Base-by-base conservation (phyloP, 805 yeast genomes). In the Myxozyma vanderwaltii region DNA sequence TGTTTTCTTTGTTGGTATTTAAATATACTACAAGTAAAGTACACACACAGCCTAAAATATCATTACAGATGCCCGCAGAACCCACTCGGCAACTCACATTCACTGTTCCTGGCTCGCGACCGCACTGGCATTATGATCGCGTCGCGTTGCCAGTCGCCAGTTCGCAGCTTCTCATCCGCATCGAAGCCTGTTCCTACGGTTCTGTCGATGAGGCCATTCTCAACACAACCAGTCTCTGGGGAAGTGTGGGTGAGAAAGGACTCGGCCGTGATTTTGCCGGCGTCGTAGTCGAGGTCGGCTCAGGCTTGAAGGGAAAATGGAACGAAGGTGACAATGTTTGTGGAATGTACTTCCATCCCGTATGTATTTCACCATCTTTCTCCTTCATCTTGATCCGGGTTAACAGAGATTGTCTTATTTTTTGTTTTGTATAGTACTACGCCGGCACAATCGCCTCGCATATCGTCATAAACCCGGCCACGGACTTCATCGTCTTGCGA, bases 191-290 rank as follows among this genome's bases (percentile, higher is more conserved):
- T 1, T 82, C 86, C 0, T 73, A 88, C 39, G 86, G 85, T 66
- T 88, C 92, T 1, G 76, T 81, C 51, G 95, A 88, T 68, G 68
- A 85, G 64, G 79, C 84, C 58, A 81, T 86, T 53, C 76, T 82
- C 68, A 81, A 83, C 67, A 79, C 82, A 40, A 84, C 83, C 67
- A 24, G 58, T n/a, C 29, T 67, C 45, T 63, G 68, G 64, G 58
- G 59, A 17, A 79, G 77, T 56, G 71, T 82, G 39, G 81, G 82
- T 41, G 81, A 79, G 58, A 79, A 83, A 64, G 91, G 91, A 6
- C 70, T 86, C 29, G 94, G 94, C 0, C 81, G 86, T 66, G 91
- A 86, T 63, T 88, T 81, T 70, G 75, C 83, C 24, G 95, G 95
- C 23, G 73, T 74, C 3, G 74, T 88, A 29, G 76, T 77, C 3